Evolutionary conservation across 306 rosid genomes (phyloP).

Genomic region (Malus sieversii): DNA sequence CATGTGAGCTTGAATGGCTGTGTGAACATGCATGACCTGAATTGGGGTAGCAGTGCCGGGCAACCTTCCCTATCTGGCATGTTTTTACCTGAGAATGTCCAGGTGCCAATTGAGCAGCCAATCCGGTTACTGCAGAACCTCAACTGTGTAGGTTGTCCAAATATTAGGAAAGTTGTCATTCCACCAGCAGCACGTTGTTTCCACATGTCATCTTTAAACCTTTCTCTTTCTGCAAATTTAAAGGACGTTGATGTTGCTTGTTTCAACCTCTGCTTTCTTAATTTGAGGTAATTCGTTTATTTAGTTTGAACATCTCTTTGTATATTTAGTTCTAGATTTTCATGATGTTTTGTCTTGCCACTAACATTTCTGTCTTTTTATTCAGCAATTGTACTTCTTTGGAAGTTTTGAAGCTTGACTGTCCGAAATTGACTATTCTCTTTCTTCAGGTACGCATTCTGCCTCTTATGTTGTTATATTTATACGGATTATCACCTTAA

Average conservation of each 20-base stretch:
- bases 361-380: not conserved
- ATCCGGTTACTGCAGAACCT: conserved; percentile 77
- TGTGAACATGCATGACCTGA: conserved; percentile 88
- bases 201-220: conserved; percentile 59
- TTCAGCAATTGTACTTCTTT: conserved; percentile 75
- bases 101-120: conserved; percentile 45
- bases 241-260: conserved; percentile 91
- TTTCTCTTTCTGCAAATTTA: conserved; percentile 71
- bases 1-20: conserved; percentile 98
- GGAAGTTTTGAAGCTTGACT: conserved; percentile 79
- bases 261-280: conserved; percentile 78
- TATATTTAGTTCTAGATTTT: conserved; percentile 10
- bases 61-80: conserved; percentile 27
- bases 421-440: conserved; percentile 82
- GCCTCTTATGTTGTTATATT: not conserved
- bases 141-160: conserved; percentile 87
- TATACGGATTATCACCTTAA: not conserved
- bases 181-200: conserved; percentile 75
- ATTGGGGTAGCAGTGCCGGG: conserved; percentile 57
- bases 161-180: conserved; percentile 82
- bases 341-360: not conserved
- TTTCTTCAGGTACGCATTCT: conserved; percentile 69
- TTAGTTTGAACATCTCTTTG: not conserved
- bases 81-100: conserved; percentile 27
- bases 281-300: conserved; percentile 53